A percentile compares a stretch with the other conserved stretches of the same genome.
These are phyloP conservation scores for Fraxinus dipetala DNA, from an alignment of 305 asterid genomes.

Conservation along the genomic window DNA sequence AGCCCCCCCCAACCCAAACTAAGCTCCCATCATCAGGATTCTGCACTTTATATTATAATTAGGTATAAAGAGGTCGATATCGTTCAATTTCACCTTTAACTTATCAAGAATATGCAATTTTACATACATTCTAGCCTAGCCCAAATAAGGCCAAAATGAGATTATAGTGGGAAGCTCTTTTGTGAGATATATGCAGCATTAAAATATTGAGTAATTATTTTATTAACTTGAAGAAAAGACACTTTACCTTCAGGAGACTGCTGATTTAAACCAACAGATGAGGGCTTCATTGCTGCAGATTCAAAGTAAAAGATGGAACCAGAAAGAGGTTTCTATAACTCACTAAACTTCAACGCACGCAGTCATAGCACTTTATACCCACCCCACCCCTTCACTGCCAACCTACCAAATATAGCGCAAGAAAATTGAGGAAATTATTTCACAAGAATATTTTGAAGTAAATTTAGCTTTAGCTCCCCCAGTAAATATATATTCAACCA, in stretches of 20 bases:
- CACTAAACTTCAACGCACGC: conserved; percentile 31
- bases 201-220: neutral
- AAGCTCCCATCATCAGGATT: neutral
- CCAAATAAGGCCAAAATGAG: neutral
- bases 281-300: conserved; percentile 53
- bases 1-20: neutral
- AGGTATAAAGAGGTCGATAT: neutral
- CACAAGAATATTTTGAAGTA: conserved; percentile 17
- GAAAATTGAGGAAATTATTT: conserved; percentile 19
- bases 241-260: conserved; percentile 63
- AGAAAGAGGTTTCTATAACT: conserved; percentile 24
- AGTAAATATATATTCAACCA: conserved; percentile 30
- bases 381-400: conserved; percentile 11
- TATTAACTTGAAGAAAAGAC: neutral
- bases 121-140: neutral
- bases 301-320: conserved; percentile 23
- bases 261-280: conserved; percentile 46
- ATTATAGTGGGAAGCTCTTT: conserved; percentile 5
- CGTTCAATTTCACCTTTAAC: neutral
- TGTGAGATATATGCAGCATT: conserved; percentile 20
- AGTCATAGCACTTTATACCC: neutral
- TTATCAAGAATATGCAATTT: conserved; percentile 2
- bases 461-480: conserved; percentile 6
- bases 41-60: neutral
- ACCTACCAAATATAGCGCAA: conserved; percentile 7